Percentiles rank a stretch among this genome's conserved stretches.
Evolutionary conservation across 2,329 filamentous ascomycete genomes (phyloP).

Genomic region (Verticillium dahliae): DNA sequence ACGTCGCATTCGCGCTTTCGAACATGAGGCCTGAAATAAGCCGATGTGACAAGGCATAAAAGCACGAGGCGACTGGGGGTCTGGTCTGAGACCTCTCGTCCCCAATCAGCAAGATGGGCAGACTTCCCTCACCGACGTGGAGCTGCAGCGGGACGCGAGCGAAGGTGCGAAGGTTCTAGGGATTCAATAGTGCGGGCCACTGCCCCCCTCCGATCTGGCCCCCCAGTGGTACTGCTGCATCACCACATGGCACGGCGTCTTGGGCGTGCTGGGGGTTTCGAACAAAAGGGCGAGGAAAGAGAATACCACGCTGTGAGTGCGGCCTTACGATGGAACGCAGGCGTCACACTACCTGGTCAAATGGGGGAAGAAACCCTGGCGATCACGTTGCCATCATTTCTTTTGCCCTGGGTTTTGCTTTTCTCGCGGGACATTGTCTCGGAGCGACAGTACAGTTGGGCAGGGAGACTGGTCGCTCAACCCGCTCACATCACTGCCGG

Average conservation of each 20-base stretch:
- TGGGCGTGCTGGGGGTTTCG: neutral
- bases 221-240: neutral
- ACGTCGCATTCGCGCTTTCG: neutral
- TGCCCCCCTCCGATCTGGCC: neutral
- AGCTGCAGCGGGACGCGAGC: neutral
- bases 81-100: neutral
- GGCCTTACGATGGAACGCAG: neutral
- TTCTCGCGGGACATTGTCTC: neutral
- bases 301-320: neutral
- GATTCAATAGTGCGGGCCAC: neutral
- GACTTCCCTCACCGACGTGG: neutral
- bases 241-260: neutral
- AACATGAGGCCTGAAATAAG: neutral
- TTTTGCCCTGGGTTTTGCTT: neutral
- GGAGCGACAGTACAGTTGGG: neutral
- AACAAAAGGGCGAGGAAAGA: neutral
- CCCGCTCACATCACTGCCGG: neutral
- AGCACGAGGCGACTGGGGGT: neutral
- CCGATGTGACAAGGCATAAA: neutral
- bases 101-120: neutral
- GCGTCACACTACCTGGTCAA: neutral
- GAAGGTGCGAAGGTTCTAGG: neutral
- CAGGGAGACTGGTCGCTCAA: neutral
- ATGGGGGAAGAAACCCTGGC: neutral
- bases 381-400: neutral